Conservation (phyloP, 164 flowering plant species). For the Umbilicus rupestris region DNA sequence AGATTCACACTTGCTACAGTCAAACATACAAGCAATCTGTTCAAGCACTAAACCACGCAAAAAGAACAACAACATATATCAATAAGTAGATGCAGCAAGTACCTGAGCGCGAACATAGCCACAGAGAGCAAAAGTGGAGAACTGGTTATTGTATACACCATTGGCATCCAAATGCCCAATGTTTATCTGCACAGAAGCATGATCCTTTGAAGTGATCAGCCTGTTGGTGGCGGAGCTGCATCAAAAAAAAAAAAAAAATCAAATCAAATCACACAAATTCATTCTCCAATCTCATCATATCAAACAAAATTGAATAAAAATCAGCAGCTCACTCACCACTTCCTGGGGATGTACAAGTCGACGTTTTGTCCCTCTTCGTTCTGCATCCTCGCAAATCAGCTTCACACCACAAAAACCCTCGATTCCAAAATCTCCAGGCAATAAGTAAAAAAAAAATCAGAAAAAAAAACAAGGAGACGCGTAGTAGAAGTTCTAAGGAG, state of each 20-base stretch:
- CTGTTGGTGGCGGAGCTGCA: constrained; percentile 77
- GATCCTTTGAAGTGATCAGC: constrained; percentile 76
- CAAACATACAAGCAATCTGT: no score
- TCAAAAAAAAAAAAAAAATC: not conserved
- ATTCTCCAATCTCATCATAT: not conserved
- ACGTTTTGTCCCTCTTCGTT: constrained; percentile 46
- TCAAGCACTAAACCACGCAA: not conserved
- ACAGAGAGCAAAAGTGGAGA: constrained; percentile 61
- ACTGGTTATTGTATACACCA: constrained; percentile 53
- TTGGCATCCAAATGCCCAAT: constrained; percentile 63
- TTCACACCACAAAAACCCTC: not conserved
- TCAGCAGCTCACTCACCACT: constrained; percentile 25
- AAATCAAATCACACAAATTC: not conserved
- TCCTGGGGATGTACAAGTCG: constrained; percentile 52
- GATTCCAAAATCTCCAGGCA: not conserved
- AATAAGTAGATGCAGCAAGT: not conserved
- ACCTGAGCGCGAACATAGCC: constrained; percentile 83
- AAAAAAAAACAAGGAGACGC: not conserved
- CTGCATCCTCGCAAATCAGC: constrained; percentile 32
- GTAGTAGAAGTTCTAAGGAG: not conserved
- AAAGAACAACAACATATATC: not conserved
- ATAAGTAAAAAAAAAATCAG: not conserved
- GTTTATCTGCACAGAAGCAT: constrained; percentile 72
- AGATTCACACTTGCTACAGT: no score
- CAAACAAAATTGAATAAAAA: no score